phyloP scores from a whole-genome alignment of 495 filamentous ascomycete genomes.

The Penicillium pulvis region DNA sequence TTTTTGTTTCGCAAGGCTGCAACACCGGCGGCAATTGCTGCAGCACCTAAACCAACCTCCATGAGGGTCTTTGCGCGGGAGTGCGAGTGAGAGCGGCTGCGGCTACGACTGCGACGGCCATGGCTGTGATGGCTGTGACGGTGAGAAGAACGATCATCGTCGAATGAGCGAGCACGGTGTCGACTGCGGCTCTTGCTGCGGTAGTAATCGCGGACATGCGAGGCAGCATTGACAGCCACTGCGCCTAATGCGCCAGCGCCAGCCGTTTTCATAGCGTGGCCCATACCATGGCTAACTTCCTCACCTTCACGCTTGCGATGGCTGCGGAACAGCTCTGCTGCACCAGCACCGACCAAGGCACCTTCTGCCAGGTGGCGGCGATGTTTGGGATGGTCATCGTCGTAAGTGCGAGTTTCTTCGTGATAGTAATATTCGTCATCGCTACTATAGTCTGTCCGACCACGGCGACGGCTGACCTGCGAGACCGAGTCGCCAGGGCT shows the following conservation, averaged over 20 bases:
- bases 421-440: conserved; percentile 66
- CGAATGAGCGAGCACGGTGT: conserved; percentile 49
- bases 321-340: conserved; percentile 71
- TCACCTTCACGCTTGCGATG: conserved; percentile 62
- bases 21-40: conserved; percentile 77
- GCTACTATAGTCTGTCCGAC: conserved; percentile 53
- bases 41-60: conserved; percentile 76
- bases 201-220: conserved; percentile 72
- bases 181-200: conserved; percentile 63
- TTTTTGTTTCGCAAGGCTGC: conserved; percentile 71
- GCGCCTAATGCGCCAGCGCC: conserved; percentile 83
- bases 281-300: conserved; percentile 56
- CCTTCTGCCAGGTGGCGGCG: conserved; percentile 86
- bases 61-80: conserved; percentile 62
- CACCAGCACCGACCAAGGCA: conserved; percentile 75
- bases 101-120: conserved; percentile 41
- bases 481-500: conserved; percentile 61
- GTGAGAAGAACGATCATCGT: conserved; percentile 47
- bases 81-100: conserved; percentile 59
- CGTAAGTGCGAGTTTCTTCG: conserved; percentile 56
- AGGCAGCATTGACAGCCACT: conserved; percentile 74
- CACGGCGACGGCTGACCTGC: conserved; percentile 46
- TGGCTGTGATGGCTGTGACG: conserved; percentile 39
- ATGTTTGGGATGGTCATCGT: conserved; percentile 61
- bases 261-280: conserved; percentile 71